A percentile compares a stretch with the other conserved stretches of the same genome.
These are phyloP conservation scores for Athelia psychrophila DNA, from an alignment of 1,284 basidiomycete species.

Conservation along the genomic window DNA sequence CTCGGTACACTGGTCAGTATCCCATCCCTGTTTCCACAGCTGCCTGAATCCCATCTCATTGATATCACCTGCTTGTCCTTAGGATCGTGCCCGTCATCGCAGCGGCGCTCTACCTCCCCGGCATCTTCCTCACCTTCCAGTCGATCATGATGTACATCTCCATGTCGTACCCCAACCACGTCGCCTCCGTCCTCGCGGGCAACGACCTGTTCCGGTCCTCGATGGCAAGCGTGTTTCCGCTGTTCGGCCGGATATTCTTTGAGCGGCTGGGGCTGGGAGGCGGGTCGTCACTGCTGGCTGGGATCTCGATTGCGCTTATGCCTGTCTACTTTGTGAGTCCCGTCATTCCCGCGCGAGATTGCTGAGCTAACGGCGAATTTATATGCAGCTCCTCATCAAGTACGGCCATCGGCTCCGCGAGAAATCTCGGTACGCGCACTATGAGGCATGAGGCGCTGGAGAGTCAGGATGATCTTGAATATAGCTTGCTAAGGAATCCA, in stretches of 20 bases:
- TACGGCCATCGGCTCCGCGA: background rate
- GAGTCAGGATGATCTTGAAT: no score
- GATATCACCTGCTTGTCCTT: background rate
- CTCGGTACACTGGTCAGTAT: constrained; percentile 22
- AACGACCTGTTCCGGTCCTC: constrained; percentile 32
- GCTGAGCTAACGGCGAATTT: background rate
- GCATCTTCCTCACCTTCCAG: constrained; percentile 31
- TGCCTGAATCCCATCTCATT: no score
- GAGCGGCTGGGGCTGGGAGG: constrained; percentile 28
- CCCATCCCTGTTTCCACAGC: no score
- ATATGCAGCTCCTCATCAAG: background rate
- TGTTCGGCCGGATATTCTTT: constrained; percentile 31
- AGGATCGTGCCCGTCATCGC: constrained; percentile 20
- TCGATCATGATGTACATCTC: constrained; percentile 28
- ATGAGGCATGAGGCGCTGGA: no score
- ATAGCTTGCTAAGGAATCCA: no score
- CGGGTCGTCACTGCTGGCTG: constrained; percentile 28
- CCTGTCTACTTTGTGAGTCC: constrained; percentile 14
- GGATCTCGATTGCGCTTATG: constrained; percentile 26
- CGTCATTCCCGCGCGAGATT: no score
- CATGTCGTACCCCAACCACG: constrained; percentile 30
- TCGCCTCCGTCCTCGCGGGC: constrained; percentile 35
- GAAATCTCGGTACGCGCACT: background rate
- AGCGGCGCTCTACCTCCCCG: constrained; percentile 20
- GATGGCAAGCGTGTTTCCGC: constrained; percentile 34